Evolutionary conservation across 306 rosid species (phyloP).

Genomic region (Ammopiptanthus mongolicus): DNA sequence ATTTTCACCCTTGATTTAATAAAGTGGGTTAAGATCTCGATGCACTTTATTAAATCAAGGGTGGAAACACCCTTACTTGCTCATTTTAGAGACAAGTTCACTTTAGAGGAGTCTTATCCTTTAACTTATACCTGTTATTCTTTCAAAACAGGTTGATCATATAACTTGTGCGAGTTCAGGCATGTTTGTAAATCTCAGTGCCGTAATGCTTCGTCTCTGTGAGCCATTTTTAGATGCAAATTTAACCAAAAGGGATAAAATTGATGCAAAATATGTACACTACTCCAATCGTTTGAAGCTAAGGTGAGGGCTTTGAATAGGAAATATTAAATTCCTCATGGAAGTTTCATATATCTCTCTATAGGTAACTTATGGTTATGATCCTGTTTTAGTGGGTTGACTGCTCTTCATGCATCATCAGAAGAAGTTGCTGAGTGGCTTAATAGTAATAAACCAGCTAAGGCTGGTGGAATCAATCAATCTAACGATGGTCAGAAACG

Average conservation of each 20-base stretch:
- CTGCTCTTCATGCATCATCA: constrained; percentile 94
- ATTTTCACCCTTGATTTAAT: too few species aligned
- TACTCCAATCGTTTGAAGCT: constrained; percentile 70
- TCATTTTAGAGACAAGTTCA: too few species aligned
- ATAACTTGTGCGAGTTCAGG: constrained; percentile 97
- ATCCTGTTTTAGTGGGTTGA: constrained; percentile 65
- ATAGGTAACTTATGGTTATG: constrained; percentile 35
- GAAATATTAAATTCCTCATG: not conserved
- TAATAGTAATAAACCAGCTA: constrained; percentile 38
- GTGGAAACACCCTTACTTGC: too few species aligned
- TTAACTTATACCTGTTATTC: not conserved
- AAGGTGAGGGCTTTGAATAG: constrained; percentile 49
- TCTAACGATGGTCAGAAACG: constrained; percentile 57
- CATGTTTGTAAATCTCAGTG: constrained; percentile 96
- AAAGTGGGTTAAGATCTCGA: too few species aligned
- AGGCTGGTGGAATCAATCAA: constrained; percentile 33
- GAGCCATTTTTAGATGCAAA: constrained; percentile 94
- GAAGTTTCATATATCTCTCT: constrained; percentile 16
- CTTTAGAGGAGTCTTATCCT: too few species aligned
- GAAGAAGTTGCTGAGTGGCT: constrained; percentile 94
- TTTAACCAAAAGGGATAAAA: constrained; percentile 78
- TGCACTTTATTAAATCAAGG: too few species aligned
- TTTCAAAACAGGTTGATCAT: constrained; percentile 67
- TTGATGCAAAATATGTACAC: constrained; percentile 86
- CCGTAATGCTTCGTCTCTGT: constrained; percentile 91